Percentiles rank a stretch among this genome's conserved stretches.
phyloP scores from a whole-genome alignment of 1,284 basidiomycete genomes.

The Papiliotrema laurentii region DNA sequence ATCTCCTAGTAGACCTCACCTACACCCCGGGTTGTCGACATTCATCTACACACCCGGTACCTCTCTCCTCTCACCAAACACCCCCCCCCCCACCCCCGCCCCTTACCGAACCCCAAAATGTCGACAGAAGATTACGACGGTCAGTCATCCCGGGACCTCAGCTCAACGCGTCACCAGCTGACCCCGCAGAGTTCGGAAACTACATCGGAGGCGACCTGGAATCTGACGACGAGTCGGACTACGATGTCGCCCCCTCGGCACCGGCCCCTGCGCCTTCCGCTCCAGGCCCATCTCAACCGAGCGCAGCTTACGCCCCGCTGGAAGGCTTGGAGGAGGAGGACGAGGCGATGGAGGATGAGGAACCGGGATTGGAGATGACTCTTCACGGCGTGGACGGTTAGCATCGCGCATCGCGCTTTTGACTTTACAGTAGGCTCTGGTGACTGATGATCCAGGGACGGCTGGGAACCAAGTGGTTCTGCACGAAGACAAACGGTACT shows the following conservation, averaged over 20 bases:
- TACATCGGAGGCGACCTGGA: conserved; percentile 91
- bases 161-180: conserved; percentile 5
- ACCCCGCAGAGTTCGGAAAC: conserved; percentile 67
- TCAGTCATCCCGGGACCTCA: conserved; percentile 13
- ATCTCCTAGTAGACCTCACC: no score
- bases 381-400: conserved; percentile 43
- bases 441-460: conserved; percentile 20
- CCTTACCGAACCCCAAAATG: no score
- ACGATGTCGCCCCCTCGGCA: conserved; percentile 26
- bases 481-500: conserved; percentile 98
- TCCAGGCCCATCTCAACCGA: conserved; percentile 27
- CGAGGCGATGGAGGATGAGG: conserved; percentile 37
- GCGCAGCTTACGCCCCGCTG: conserved; percentile 40
- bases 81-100: no score
- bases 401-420: conserved; percentile 6
- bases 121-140: conserved; percentile 50
- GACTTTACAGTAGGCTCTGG: not conserved
- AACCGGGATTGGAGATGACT: conserved; percentile 39
- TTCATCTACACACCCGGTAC: not conserved
- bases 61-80: no score
- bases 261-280: conserved; percentile 20
- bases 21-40: no score
- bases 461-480: conserved; percentile 73
- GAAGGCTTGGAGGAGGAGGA: conserved; percentile 47
- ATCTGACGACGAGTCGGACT: conserved; percentile 67